Evolutionary conservation across 1,284 basidiomycete genomes (phyloP), one percentile per base, ranked within the genome.

Genomic region (Naganishia sp.): DNA sequence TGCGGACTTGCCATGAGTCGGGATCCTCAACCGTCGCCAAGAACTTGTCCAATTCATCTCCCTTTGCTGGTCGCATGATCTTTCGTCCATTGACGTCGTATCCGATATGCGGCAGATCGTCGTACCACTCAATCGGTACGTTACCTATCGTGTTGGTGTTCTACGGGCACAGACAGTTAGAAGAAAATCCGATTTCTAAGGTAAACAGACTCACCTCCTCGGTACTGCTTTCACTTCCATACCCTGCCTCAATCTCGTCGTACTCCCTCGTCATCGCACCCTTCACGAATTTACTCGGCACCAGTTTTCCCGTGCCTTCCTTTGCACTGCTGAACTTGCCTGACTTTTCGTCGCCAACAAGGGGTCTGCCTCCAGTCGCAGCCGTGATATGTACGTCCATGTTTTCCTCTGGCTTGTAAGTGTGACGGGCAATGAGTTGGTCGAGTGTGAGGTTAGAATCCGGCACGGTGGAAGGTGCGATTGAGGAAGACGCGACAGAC

Each of bases 121-220:
- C 96, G 81, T 99, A 99, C 93, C 95, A 99, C 77, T 98, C 93
- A 83, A 92, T 88, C 53, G 96, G 96, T 65, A 99, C 85, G 81
- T 96, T 87, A 67, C 96, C 96, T 72, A 97, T 88, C 66, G 94
- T 90, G 79, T 98, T 99, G 43, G 91, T 90, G 69, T 88, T 86
- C 92, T 96, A 66, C 6, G 33, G 9, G 57, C 25, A n/a, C 15
- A 44, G 39, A 3, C 42, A 21, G 6, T 33, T 42, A 52, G 63
- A 5, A 45, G 45, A 16, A 6, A 57, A 18, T 28, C 28, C 28
- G 28, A 13, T 31, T 49, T 18, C 39, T 57, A 54, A 23, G 43
- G 33, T 31, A 48, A 48, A 23, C 9, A 18, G 49, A 82, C 90
- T 77, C 78, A 94, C 92, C 73, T 99, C 93, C 83, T 99, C 95